Percentiles rank a stretch among this genome's conserved stretches.
Conservation (phyloP, 2,329 filamentous ascomycete species). For the Trichophyton equinum region DNA sequence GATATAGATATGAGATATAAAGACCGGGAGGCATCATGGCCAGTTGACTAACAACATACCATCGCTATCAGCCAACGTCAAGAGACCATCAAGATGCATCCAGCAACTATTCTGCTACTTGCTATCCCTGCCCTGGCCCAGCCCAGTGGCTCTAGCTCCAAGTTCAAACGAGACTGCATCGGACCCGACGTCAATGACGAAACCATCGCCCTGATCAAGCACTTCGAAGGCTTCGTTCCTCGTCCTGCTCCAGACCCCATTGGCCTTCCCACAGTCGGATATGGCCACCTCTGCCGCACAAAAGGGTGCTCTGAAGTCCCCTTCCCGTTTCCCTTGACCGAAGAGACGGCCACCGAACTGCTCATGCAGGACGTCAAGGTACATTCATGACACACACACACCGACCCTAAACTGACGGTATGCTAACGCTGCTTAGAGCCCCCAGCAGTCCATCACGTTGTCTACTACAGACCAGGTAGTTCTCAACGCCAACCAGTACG, state of each 20-base stretch:
- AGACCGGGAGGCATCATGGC: not conserved
- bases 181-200: slow-evolving; percentile 22
- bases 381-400: not conserved
- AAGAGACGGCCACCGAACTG: not conserved
- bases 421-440: not conserved
- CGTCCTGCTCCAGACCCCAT: slow-evolving; percentile 30
- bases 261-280: slow-evolving; percentile 39
- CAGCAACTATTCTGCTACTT: not conserved
- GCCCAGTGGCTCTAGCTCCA: not conserved
- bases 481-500: slow-evolving; percentile 42
- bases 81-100: too few relatives aligned
- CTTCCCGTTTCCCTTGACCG: not conserved
- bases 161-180: slow-evolving; percentile 8
- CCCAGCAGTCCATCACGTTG: slow-evolving; percentile 18
- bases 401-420: not conserved
- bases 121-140: not conserved
- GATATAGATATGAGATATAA: not conserved
- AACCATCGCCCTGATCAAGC: slow-evolving; percentile 27
- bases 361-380: not conserved
- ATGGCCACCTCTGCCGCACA: slow-evolving; percentile 38
- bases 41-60: too few relatives aligned
- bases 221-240: slow-evolving; percentile 27
- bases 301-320: slow-evolving; percentile 4
- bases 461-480: slow-evolving; percentile 22
- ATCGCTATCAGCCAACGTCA: too few relatives aligned